phyloP scores from a whole-genome alignment of 164 flowering plant genomes.

The Chloranthus sessilifolius region DNA sequence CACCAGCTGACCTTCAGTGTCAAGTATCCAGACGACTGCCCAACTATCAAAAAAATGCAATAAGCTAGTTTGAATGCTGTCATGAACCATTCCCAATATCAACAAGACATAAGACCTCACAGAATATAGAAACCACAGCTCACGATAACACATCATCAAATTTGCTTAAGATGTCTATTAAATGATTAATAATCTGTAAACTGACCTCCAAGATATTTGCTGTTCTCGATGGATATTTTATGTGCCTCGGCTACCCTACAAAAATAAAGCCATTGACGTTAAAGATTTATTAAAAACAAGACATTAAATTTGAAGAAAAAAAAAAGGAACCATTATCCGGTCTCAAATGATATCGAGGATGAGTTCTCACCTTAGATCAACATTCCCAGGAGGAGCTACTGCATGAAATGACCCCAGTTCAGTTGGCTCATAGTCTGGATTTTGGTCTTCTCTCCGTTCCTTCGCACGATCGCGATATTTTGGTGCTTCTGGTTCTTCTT shows the following conservation, averaged over 20 bases:
- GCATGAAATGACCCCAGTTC: constrained; percentile 86
- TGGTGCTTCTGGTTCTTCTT: constrained; percentile 75
- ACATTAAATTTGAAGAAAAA: not conserved
- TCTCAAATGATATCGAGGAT: not conserved
- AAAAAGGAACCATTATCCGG: not conserved
- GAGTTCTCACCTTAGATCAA: constrained; percentile 45
- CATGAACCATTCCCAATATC: too few species aligned
- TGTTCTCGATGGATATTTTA: constrained; percentile 93
- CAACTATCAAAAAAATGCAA: too few species aligned
- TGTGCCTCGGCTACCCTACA: constrained; percentile 72
- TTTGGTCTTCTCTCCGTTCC: constrained; percentile 94
- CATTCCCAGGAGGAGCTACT: constrained; percentile 93
- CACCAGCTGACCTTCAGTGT: too few species aligned
- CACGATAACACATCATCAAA: too few species aligned
- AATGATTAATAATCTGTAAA: not conserved
- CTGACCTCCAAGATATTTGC: constrained; percentile 99
- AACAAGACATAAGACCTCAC: too few species aligned
- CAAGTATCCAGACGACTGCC: too few species aligned
- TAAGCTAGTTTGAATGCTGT: too few species aligned
- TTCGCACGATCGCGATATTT: constrained; percentile 91
- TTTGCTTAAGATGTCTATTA: not conserved
- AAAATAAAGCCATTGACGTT: not conserved
- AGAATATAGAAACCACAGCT: too few species aligned
- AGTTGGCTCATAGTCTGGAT: constrained; percentile 88
- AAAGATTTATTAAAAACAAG: not conserved